Percentiles rank a stretch among this genome's conserved stretches.
Conservation (phyloP, 257 asterid genomes). For the Perilla frutescens region DNA sequence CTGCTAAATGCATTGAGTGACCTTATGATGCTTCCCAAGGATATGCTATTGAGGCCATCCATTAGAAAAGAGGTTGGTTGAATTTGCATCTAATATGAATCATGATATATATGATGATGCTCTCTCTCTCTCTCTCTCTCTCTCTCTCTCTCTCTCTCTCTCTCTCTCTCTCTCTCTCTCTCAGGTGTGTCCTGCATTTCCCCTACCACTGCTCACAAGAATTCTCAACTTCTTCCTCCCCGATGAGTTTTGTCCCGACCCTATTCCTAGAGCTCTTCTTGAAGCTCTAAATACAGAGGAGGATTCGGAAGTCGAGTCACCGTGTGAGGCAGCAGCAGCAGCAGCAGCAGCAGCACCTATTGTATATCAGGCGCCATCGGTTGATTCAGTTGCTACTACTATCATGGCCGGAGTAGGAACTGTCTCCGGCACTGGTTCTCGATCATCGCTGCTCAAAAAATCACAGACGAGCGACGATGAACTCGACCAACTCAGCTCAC, state of each 20-base stretch:
- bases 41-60: conserved; percentile 68
- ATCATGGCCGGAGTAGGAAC: too few relatives aligned
- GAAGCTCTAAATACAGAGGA: conserved; percentile 74
- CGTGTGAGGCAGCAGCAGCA: conserved; percentile 54
- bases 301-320: conserved; percentile 60
- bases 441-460: conserved; percentile 51
- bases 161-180: conserved; percentile 14
- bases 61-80: conserved; percentile 70
- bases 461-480: conserved; percentile 83
- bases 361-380: conserved; percentile 58
- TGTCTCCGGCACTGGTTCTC: too few relatives aligned
- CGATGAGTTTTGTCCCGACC: conserved; percentile 85
- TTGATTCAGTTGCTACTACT: conserved; percentile 46
- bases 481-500: conserved; percentile 70
- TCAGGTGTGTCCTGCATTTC: conserved; percentile 78
- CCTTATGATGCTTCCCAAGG: conserved; percentile 97
- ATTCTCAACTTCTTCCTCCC: conserved; percentile 72
- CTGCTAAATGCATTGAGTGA: conserved; percentile 86
- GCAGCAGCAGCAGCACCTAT: conserved; percentile 50
- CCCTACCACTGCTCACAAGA: conserved; percentile 65
- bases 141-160: conserved; percentile 33
- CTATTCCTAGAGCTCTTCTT: conserved; percentile 66
- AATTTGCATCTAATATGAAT: too few relatives aligned
- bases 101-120: too few relatives aligned
- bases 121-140: conserved; percentile 14